Percentiles rank a stretch among this genome's conserved stretches.
phyloP scores from a whole-genome alignment of 331 rosid genomes.

The Telfairia occidentalis region DNA sequence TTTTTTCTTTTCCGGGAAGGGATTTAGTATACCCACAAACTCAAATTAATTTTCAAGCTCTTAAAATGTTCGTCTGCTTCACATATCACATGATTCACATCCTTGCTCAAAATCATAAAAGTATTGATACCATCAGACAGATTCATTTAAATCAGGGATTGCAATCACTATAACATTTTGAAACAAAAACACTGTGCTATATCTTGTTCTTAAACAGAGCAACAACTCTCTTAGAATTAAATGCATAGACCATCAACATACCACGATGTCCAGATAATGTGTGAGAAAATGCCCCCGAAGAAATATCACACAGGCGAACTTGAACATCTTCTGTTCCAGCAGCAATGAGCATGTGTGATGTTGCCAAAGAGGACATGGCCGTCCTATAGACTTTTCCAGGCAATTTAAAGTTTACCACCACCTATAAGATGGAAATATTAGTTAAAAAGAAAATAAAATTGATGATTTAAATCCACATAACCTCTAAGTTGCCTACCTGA shows the following conservation, averaged over 20 bases:
- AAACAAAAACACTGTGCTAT: neutral
- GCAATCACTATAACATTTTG: neutral
- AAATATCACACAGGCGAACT: slow-evolving; percentile 91
- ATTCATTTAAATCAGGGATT: neutral
- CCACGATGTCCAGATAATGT: slow-evolving; percentile 94
- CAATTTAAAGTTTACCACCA: slow-evolving; percentile 70
- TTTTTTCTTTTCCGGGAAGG: neutral
- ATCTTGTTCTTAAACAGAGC: neutral
- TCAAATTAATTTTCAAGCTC: neutral
- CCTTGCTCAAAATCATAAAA: neutral
- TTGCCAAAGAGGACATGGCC: slow-evolving; percentile 79
- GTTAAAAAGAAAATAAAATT: neutral
- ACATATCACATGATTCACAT: neutral
- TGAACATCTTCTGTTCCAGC: slow-evolving; percentile 91
- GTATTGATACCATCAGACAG: neutral
- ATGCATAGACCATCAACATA: slow-evolving; percentile 15
- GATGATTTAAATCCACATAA: neutral
- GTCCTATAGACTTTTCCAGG: slow-evolving; percentile 85
- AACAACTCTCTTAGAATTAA: neutral
- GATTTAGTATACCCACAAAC: neutral
- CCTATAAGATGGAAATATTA: slow-evolving; percentile 26
- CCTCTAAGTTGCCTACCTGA: slow-evolving; percentile 28
- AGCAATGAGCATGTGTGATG: slow-evolving; percentile 81
- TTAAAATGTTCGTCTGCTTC: neutral
- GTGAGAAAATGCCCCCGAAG: slow-evolving; percentile 87